Percentiles rank a stretch among this genome's conserved stretches.
These are phyloP conservation scores for Cercospora zeae-maydis DNA, from an alignment of 2,329 filamentous ascomycete genomes.

Conservation along the genomic window DNA sequence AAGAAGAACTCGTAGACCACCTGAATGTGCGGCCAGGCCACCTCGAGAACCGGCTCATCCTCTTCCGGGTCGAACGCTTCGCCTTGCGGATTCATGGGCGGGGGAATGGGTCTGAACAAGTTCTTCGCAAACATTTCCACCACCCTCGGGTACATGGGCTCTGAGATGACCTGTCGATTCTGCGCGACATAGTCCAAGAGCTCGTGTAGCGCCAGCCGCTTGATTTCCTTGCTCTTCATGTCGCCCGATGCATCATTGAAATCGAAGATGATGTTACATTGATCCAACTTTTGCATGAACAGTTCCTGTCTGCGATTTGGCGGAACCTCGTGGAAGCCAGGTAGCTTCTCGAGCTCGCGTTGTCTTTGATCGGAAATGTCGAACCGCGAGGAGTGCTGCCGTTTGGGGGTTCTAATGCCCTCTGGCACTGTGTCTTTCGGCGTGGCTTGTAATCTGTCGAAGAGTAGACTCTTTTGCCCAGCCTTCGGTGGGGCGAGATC, in stretches of 20 bases:
- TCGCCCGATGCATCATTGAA: constrained; percentile 97
- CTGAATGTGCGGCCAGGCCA: constrained; percentile 98
- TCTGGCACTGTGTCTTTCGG: constrained; percentile 90
- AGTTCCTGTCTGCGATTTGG: constrained; percentile 92
- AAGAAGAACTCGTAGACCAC: constrained; percentile 99
- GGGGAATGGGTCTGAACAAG: constrained; percentile 92
- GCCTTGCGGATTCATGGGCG: constrained; percentile 94
- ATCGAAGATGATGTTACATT: constrained; percentile 99
- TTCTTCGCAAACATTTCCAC: constrained; percentile 99
- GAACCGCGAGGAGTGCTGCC: constrained; percentile 95
- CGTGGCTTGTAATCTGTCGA: constrained; percentile 84
- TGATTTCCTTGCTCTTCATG: constrained; percentile 99
- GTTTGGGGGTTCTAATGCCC: constrained; percentile 88
- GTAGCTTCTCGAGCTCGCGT: constrained; percentile 92
- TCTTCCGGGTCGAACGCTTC: constrained; percentile 98
- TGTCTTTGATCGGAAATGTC: constrained; percentile 89
- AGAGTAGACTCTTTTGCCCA: constrained; percentile 82
- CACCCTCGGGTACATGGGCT: constrained; percentile 97
- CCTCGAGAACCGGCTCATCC: constrained; percentile 95
- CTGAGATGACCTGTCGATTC: constrained; percentile 96
- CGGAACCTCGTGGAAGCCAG: constrained; percentile 95
- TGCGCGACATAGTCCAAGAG: constrained; percentile 97
- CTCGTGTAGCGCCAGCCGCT: constrained; percentile 90
- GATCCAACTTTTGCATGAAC: constrained; percentile 99
- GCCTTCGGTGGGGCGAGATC: constrained; percentile 92